A percentile compares a stretch with the other conserved stretches of the same genome.
phyloP scores from a whole-genome alignment of 2,329 filamentous ascomycete species.

The Neodidymelliopsis sp. region DNA sequence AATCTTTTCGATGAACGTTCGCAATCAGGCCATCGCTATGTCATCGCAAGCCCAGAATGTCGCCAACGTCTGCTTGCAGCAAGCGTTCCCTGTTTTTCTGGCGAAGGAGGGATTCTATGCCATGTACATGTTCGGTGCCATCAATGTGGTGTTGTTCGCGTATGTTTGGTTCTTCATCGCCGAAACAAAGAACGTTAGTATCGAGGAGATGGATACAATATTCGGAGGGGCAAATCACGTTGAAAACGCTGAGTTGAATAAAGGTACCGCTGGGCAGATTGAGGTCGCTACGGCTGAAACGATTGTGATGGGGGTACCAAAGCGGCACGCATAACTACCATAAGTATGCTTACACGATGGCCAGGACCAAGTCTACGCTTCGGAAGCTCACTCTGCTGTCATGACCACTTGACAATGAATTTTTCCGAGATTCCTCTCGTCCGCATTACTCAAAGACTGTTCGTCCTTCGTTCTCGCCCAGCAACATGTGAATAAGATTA shows the following conservation, averaged over 20 bases:
- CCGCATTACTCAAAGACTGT: neutral
- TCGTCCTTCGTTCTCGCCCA: neutral
- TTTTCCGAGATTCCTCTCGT: no score
- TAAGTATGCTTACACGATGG: no score
- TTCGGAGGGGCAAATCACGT: conserved; percentile 5
- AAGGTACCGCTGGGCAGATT: neutral
- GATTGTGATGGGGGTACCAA: neutral
- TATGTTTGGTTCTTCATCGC: conserved; percentile 4
- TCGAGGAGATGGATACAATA: conserved; percentile 1
- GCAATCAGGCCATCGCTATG: conserved; percentile 34
- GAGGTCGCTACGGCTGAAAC: neutral
- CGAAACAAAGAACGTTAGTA: conserved; percentile 1
- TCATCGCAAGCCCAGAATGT: conserved; percentile 3
- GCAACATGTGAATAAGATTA: neutral
- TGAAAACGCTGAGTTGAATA: conserved; percentile 1
- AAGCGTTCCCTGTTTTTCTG: conserved; percentile 2
- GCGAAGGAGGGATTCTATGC: conserved; percentile 3
- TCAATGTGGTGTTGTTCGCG: neutral
- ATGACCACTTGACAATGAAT: no score
- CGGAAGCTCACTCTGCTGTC: no score
- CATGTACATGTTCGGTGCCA: conserved; percentile 5
- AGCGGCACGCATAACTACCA: neutral
- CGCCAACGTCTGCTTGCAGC: conserved; percentile 4
- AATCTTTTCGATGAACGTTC: conserved; percentile 73
- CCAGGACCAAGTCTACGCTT: no score